phyloP scores from a whole-genome alignment of 495 filamentous ascomycete genomes.

The Schizothecium vesticola region DNA sequence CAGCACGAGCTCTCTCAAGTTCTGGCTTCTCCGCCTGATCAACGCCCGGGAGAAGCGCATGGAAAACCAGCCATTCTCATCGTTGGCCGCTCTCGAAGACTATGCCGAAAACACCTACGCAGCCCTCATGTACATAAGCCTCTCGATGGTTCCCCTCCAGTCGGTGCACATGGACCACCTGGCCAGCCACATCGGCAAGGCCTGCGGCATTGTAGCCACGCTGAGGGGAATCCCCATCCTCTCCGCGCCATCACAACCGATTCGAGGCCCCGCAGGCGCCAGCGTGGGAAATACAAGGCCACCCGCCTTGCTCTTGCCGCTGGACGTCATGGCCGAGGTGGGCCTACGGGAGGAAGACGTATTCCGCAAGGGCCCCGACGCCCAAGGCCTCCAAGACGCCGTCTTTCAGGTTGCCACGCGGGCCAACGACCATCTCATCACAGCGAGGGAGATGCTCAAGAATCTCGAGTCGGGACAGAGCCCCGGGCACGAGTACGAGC shows the following conservation, averaged over 20 bases:
- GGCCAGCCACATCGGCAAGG: conserved; percentile 90
- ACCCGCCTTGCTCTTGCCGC: conserved; percentile 58
- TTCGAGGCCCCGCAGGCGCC: conserved; percentile 35
- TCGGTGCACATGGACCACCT: conserved; percentile 87
- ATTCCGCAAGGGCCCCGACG: conserved; percentile 68
- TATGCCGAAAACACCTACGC: conserved; percentile 95
- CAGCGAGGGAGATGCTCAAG: conserved; percentile 83
- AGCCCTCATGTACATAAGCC: conserved; percentile 83
- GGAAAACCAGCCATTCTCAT: conserved; percentile 74
- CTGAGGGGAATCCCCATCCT: conserved; percentile 78
- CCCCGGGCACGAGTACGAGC: conserved; percentile 81
- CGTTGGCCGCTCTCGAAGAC: conserved; percentile 66
- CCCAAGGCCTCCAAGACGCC: conserved; percentile 76
- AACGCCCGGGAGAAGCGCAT: conserved; percentile 74
- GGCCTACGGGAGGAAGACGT: conserved; percentile 84
- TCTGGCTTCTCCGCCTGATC: conserved; percentile 77
- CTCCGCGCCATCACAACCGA: conserved; percentile 65
- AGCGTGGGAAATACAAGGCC: conserved; percentile 32
- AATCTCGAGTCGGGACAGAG: conserved; percentile 65
- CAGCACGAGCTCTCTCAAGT: conserved; percentile 60
- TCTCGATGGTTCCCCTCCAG: conserved; percentile 67
- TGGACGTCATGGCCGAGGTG: conserved; percentile 81
- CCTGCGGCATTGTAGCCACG: conserved; percentile 77
- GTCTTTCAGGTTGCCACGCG: conserved; percentile 88
- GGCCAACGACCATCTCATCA: conserved; percentile 92